phyloP scores from a whole-genome alignment of 2,329 filamentous ascomycete species.

The Aureobasidium musti region DNA sequence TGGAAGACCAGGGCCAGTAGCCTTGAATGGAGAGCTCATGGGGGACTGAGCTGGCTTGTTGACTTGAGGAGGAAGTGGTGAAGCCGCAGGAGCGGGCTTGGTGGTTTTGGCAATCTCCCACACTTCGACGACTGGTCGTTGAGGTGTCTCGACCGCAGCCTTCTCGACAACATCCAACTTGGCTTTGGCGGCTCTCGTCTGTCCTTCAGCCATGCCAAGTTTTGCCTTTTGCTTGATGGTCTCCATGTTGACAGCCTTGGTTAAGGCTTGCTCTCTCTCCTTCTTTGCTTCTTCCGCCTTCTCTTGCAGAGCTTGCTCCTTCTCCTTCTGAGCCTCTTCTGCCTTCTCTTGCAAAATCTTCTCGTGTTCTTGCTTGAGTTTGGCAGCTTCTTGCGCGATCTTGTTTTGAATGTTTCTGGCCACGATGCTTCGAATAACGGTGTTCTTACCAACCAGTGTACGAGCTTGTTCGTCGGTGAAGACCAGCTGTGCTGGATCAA shows the following conservation, averaged over 20 bases:
- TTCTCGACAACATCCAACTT: conserved; percentile 78
- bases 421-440: conserved; percentile 53
- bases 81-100: conserved; percentile 37
- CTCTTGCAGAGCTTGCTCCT: conserved; percentile 33
- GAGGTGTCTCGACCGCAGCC: conserved; percentile 80
- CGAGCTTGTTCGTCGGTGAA: conserved; percentile 54
- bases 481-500: conserved; percentile 38
- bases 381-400: conserved; percentile 46
- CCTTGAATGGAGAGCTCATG: conserved; percentile 33
- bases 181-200: conserved; percentile 70
- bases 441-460: conserved; percentile 54
- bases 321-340: conserved; percentile 44
- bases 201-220: conserved; percentile 54
- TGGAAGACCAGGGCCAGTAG: conserved; percentile 24
- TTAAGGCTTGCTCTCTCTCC: conserved; percentile 37
- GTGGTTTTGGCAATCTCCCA: conserved; percentile 77
- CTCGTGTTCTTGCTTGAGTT: conserved; percentile 42
- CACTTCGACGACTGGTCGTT: conserved; percentile 80
- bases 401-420: conserved; percentile 59
- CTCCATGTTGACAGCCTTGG: conserved; percentile 36
- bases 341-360: conserved; percentile 33
- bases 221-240: conserved; percentile 57
- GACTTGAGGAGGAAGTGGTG: conserved; percentile 29
- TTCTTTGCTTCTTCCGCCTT: conserved; percentile 33
- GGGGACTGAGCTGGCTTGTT: conserved; percentile 33